phyloP scores from a whole-genome alignment of 805 yeast species.

The Starmera quercuum region DNA sequence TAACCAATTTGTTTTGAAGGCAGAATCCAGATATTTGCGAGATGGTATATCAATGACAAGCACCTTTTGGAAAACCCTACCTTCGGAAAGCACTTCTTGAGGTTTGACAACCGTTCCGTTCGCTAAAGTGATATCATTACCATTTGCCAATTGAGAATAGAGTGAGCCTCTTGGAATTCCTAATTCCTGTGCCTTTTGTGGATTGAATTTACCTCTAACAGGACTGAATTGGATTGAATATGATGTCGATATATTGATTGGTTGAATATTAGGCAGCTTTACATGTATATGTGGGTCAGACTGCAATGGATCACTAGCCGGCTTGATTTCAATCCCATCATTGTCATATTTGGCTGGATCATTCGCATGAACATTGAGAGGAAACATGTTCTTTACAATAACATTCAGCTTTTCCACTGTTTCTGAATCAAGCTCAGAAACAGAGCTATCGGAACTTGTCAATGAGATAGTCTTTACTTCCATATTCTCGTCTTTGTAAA shows the following conservation, averaged over 20 bases:
- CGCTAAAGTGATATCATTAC: constrained; percentile 46
- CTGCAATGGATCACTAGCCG: constrained; percentile 26
- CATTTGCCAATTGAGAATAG: constrained; percentile 53
- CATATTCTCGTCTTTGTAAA: constrained; percentile 27
- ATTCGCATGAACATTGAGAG: constrained; percentile 32
- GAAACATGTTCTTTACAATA: constrained; percentile 50
- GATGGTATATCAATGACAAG: constrained; percentile 71
- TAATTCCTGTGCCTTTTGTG: constrained; percentile 53
- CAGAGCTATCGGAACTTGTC: constrained; percentile 1
- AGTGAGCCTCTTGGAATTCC: constrained; percentile 63
- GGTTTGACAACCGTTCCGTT: constrained; percentile 57
- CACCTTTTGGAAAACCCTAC: constrained; percentile 49
- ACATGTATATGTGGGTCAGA: constrained; percentile 28
- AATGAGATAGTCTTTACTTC: constrained; percentile 27
- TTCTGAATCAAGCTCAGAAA: constrained; percentile 1
- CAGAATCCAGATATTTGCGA: constrained; percentile 31
- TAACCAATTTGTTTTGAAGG: constrained; percentile 22
- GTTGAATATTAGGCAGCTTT: constrained; percentile 20
- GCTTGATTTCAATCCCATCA: constrained; percentile 7
- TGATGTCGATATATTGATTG: constrained; percentile 37
- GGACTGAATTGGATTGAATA: constrained; percentile 64
- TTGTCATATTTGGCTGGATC: constrained; percentile 28
- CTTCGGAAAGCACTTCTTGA: constrained; percentile 63
- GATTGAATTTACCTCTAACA: constrained; percentile 69
- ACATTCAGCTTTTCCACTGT: constrained; percentile 5